Evolutionary conservation across 306 rosid genomes (phyloP).

Genomic region (Cyamopsis tetragonoloba): DNA sequence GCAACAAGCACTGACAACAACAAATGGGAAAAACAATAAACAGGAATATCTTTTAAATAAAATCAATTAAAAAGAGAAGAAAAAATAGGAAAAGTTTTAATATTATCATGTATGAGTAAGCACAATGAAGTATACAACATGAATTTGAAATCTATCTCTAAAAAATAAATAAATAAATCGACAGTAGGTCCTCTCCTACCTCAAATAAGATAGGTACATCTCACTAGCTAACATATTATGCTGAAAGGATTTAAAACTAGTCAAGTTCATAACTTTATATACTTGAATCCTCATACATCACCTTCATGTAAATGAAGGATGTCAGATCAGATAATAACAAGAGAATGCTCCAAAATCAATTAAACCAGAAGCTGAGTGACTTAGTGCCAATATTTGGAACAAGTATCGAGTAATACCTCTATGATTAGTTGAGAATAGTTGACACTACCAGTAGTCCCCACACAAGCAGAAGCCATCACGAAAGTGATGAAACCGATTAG

Average conservation of each 20-base stretch:
- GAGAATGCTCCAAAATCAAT: conserved; percentile 1
- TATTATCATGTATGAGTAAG: background rate
- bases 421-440: conserved; percentile 6
- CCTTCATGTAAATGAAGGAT: background rate
- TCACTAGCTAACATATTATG: conserved; percentile 4
- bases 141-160: background rate
- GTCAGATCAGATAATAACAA: background rate
- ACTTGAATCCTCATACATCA: background rate
- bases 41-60: too few species aligned
- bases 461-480: conserved; percentile 42
- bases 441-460: conserved; percentile 44
- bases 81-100: background rate
- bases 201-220: conserved; percentile 1
- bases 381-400: background rate
- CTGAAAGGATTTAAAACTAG: background rate
- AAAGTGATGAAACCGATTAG: conserved; percentile 49
- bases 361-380: background rate
- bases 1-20: background rate
- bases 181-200: background rate
- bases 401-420: background rate
- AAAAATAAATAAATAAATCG: background rate
- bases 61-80: background rate
- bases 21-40: too few species aligned
- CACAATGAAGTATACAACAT: background rate
- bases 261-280: background rate